Base-by-base conservation (phyloP, 2,329 filamentous ascomycete genomes). In the Drechslera avenae region DNA sequence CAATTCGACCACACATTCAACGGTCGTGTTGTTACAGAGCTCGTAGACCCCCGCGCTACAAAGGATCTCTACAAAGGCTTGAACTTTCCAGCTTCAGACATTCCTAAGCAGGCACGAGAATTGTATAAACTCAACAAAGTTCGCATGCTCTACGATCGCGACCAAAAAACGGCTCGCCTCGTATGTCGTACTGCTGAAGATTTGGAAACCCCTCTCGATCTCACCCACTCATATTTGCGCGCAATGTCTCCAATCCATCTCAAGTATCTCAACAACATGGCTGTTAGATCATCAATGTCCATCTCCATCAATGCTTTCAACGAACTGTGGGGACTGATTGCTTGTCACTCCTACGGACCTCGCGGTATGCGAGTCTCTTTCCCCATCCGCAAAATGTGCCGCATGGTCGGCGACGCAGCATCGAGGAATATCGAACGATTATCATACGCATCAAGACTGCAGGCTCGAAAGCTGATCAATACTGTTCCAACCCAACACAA, bases 211-310 rank as follows among this genome's bases (percentile, higher is more conserved):
- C 90, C 91, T 0, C 73, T 96, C 3, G 90, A 96, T 68, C 85
- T 96, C 71, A 94, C 89, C 1, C 88, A 94, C 64, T 83, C 88
- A 0, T 94, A 95, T 66, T 81, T 96, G 1, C 85, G 91, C 46
- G 91, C 92, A 56, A 96, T 96, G 84, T 95, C 90, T 1, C 91
- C 91, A 0, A 92, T 96, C 34, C 90, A 94, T 66, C 73, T 96
- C 46, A 95, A 95, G 66, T 96, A 96, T 62, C 79, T 96, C 3
- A 82, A 78, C 5, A 91, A 96, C 67, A 96, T 96, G 91, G 87
- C 86, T 6, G 91, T 96, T 0, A 85, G 91, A n/a, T 90, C 90
- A 0, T 96, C 90, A 57, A 96, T 96, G 91, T 96, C 91, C 0
- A 91, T 96, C 54, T 95, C 91, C 1, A 89, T 96, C 66, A 94